A percentile compares a stretch with the other conserved stretches of the same genome.
Conservation (phyloP, 1,284 basidiomycete genomes). For the Microbotryum silenes-acaulis region DNA sequence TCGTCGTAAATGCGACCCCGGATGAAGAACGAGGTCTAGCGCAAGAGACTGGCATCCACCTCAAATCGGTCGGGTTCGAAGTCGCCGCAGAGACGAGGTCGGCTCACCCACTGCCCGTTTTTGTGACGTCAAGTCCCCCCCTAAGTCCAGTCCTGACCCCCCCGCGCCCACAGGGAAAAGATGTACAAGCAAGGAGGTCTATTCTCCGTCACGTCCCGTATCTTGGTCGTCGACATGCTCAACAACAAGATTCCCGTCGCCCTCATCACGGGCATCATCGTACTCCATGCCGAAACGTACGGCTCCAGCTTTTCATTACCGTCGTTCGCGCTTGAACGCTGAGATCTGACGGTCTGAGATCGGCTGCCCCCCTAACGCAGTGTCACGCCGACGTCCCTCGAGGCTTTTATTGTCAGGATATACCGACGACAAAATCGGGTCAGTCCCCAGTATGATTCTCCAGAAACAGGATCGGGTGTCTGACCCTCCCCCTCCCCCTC, state of each 20-base stretch:
- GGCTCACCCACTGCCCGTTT: background rate
- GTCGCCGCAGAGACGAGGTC: conserved; percentile 51
- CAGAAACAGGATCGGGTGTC: background rate
- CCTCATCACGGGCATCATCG: conserved; percentile 80
- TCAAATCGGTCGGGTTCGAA: conserved; percentile 78
- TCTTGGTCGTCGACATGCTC: conserved; percentile 92
- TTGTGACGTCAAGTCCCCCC: background rate
- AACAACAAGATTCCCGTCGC: conserved; percentile 71
- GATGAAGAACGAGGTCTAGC: conserved; percentile 88
- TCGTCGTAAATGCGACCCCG: conserved; percentile 69
- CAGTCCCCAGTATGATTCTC: conserved; percentile 10
- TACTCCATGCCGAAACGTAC: conserved; percentile 88
- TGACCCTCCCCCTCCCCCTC: too few relatives aligned
- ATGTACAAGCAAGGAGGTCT: conserved; percentile 82
- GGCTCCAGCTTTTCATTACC: conserved; percentile 23
- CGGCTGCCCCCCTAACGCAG: conserved; percentile 42
- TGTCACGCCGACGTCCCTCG: conserved; percentile 71
- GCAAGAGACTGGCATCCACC: conserved; percentile 79
- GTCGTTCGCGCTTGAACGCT: background rate
- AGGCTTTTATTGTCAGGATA: conserved; percentile 77
- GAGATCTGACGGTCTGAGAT: too few relatives aligned
- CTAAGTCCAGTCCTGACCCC: background rate
- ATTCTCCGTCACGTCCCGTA: conserved; percentile 84
- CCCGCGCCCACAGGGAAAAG: conserved; percentile 53
- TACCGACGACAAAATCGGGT: conserved; percentile 74